A percentile compares a stretch with the other conserved stretches of the same genome.
Evolutionary conservation across 2,329 filamentous ascomycete genomes (phyloP).

Genomic region (Penicillium sp.): DNA sequence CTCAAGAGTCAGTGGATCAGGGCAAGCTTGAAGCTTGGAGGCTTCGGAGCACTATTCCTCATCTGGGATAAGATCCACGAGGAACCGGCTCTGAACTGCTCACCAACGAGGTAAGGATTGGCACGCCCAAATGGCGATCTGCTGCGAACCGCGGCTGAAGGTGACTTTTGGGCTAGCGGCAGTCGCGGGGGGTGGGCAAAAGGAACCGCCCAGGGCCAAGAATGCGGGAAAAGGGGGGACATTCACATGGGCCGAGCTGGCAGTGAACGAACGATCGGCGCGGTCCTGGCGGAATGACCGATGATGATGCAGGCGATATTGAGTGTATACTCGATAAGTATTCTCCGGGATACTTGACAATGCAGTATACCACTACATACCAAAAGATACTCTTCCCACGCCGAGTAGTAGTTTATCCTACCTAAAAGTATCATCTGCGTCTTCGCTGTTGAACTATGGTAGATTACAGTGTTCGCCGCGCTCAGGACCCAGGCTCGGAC

Average conservation of each 20-base stretch:
- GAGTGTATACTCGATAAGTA: too few relatives aligned
- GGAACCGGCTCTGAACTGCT: background rate
- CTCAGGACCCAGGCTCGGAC: background rate
- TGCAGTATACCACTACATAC: background rate
- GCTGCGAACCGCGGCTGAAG: constrained; percentile 23
- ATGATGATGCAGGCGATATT: background rate
- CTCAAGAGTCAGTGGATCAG: constrained; percentile 3
- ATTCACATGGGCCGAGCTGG: constrained; percentile 24
- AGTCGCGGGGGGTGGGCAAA: too few relatives aligned
- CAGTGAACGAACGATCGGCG: background rate
- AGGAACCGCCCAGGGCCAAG: background rate
- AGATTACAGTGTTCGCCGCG: too few relatives aligned
- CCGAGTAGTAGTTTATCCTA: too few relatives aligned
- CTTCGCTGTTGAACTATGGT: too few relatives aligned
- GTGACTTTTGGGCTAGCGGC: background rate
- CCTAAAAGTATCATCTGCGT: too few relatives aligned
- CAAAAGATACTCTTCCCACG: too few relatives aligned
- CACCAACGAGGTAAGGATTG: constrained; percentile 18
- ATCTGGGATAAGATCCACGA: constrained; percentile 20
- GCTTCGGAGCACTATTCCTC: constrained; percentile 24
- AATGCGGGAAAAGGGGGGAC: constrained; percentile 9
- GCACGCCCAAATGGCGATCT: constrained; percentile 26
- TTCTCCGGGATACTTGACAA: background rate
- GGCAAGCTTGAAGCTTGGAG: background rate
- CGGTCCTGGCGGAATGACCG: background rate